Conservation (phyloP, 768 basidiomycete genomes). For the Galerina marginata region DNA sequence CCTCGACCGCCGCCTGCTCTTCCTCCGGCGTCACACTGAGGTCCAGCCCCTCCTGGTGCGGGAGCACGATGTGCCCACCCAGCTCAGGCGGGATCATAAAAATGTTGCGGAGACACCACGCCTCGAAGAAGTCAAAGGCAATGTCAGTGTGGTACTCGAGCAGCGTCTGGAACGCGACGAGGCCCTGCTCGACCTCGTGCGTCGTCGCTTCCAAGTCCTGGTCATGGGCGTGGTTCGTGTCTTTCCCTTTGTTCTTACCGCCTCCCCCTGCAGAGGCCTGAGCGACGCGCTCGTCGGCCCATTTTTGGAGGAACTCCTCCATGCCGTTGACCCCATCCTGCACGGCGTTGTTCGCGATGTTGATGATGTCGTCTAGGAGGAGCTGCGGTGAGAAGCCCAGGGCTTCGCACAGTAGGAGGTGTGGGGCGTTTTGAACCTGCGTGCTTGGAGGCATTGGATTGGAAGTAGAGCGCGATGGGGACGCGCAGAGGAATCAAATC, state of each 20-base stretch:
- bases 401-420: conserved; percentile 69
- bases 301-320: conserved; percentile 76
- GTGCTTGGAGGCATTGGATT: no score
- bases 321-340: conserved; percentile 80
- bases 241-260: background rate
- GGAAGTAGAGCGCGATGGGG: no score
- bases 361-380: conserved; percentile 87
- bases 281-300: conserved; percentile 68
- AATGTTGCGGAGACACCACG: conserved; percentile 88
- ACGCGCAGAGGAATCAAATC: background rate
- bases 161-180: conserved; percentile 87
- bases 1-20: conserved; percentile 65
- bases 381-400: conserved; percentile 82
- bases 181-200: conserved; percentile 78
- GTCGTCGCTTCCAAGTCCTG: conserved; percentile 55
- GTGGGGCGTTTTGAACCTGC: no score
- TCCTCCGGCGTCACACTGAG: conserved; percentile 62
- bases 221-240: background rate
- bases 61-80: conserved; percentile 61
- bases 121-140: conserved; percentile 91
- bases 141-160: conserved; percentile 88
- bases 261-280: no score
- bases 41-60: conserved; percentile 78
- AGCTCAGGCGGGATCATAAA: conserved; percentile 76
- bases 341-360: conserved; percentile 80